These are phyloP conservation scores for Sarcomyxa edulis DNA, from an alignment of 768 basidiomycete genomes.

Conservation along the genomic window DNA sequence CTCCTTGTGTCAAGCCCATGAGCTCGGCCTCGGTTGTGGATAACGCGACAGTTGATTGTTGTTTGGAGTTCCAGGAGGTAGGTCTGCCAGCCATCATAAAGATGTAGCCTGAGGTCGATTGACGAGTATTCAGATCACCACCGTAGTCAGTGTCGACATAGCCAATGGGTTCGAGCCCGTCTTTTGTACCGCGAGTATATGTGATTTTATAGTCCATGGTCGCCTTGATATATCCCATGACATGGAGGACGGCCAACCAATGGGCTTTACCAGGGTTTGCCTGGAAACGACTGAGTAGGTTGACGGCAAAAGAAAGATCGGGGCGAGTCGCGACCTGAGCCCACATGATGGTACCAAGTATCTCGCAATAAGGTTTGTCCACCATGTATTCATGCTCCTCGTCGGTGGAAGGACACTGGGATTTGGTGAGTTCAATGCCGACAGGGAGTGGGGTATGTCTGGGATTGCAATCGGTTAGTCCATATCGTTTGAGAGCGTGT, in stretches of 20 bases:
- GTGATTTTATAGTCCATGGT: constrained; percentile 8
- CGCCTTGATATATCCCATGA: constrained; percentile 12
- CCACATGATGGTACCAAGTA: constrained; percentile 20
- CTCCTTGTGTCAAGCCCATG: constrained; percentile 24
- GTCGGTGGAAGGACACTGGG: constrained; percentile 8
- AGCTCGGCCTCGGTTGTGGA: constrained; percentile 37
- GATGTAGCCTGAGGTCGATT: constrained; percentile 27
- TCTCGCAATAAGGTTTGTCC: constrained; percentile 9
- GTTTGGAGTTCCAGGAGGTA: constrained; percentile 26
- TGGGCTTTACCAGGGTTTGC: constrained; percentile 22
- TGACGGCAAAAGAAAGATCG: constrained; percentile 18
- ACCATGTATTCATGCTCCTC: constrained; percentile 9
- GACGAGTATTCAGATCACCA: constrained; percentile 12
- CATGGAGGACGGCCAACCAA: constrained; percentile 10
- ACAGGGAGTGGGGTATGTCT: constrained; percentile 12
- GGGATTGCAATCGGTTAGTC: constrained; percentile 14
- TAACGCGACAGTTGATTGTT: constrained; percentile 26
- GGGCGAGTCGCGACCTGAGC: constrained; percentile 14
- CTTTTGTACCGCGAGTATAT: constrained; percentile 2
- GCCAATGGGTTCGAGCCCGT: neutral
- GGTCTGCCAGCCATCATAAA: constrained; percentile 23
- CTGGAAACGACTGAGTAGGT: constrained; percentile 18
- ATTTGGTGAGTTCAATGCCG: constrained; percentile 6
- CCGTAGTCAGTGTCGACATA: constrained; percentile 23
- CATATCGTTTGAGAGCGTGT: constrained; percentile 15